These are phyloP conservation scores for Nymphaea thermarum DNA, from an alignment of 164 flowering plant genomes.

Conservation along the genomic window DNA sequence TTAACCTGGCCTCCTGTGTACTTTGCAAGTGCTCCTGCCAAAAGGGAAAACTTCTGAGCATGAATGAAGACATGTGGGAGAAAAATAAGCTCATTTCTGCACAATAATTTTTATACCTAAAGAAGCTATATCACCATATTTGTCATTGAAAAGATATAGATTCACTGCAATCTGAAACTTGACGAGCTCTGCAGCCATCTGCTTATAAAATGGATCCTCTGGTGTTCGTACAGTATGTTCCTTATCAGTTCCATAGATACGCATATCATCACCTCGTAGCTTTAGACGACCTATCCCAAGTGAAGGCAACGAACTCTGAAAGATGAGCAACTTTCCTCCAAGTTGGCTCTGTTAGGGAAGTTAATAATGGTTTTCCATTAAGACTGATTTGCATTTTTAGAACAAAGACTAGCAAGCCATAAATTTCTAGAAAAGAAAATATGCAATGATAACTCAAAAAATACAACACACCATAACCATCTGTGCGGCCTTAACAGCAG, in stretches of 20 bases:
- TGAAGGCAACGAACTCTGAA: conserved; percentile 84
- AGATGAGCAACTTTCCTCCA: conserved; percentile 90
- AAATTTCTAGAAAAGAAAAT: neutral
- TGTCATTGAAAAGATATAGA: conserved; percentile 86
- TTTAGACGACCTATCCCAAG: conserved; percentile 86
- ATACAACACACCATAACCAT: conserved; percentile 73
- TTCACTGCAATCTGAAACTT: conserved; percentile 82
- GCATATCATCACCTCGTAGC: conserved; percentile 88
- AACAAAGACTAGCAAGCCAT: neutral
- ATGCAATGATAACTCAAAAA: neutral
- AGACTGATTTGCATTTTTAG: neutral
- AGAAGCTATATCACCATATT: conserved; percentile 91
- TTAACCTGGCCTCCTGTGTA: conserved; percentile 96
- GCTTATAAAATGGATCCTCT: conserved; percentile 93
- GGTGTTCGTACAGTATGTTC: conserved; percentile 67
- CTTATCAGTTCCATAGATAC: conserved; percentile 90
- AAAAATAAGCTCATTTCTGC: neutral
- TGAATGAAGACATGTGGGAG: neutral
- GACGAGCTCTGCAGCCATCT: conserved; percentile 94
- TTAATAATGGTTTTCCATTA: neutral
- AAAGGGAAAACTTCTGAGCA: neutral
- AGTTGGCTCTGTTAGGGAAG: conserved; percentile 59
- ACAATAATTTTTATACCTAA: conserved; percentile 36
- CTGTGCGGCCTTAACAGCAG: conserved; percentile 83
- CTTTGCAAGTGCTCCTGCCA: conserved; percentile 77